phyloP scores from a whole-genome alignment of 225 moss, liverwort and hornwort species.

The Bryum argenteum region DNA sequence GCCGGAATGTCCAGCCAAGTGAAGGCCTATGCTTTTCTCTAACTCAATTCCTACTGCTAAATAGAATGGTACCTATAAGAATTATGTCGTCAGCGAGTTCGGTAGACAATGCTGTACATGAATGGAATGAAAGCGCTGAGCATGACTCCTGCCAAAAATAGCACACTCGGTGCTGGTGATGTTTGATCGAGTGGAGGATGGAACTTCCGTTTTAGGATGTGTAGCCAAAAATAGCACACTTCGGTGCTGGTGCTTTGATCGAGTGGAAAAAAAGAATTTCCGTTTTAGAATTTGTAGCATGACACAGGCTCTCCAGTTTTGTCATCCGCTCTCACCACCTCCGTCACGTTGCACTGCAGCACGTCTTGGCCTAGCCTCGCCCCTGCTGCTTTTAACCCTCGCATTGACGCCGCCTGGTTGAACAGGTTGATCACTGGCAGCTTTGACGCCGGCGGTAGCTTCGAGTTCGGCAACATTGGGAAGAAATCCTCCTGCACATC shows the following conservation, averaged over 20 bases:
- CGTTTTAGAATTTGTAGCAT: conserved; percentile 54
- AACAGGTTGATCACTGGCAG: conserved; percentile 89
- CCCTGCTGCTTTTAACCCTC: conserved; percentile 84
- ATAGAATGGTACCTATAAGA: too few species aligned
- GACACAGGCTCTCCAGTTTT: conserved; percentile 70
- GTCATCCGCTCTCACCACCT: conserved; percentile 67
- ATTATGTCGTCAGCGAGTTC: too few species aligned
- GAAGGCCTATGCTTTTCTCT: too few species aligned
- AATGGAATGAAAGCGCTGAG: too few species aligned
- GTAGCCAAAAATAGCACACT: neutral
- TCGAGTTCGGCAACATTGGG: conserved; percentile 58
- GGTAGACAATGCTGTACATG: too few species aligned
- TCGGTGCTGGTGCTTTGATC: neutral
- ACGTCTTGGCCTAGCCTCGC: conserved; percentile 89
- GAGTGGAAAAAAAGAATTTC: neutral
- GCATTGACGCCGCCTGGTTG: conserved; percentile 81
- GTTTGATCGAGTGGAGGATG: too few species aligned
- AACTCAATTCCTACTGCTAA: too few species aligned
- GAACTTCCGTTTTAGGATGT: too few species aligned
- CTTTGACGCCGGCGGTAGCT: conserved; percentile 70
- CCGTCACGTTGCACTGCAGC: conserved; percentile 56
- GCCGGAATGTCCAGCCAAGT: too few species aligned
- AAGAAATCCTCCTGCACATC: conserved; percentile 55
- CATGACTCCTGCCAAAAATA: too few species aligned
- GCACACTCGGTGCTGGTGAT: too few species aligned